A percentile compares a stretch with the other conserved stretches of the same genome.
Evolutionary conservation across 2,329 filamentous ascomycete species (phyloP).

Genomic region (Penicillium thymicola): DNA sequence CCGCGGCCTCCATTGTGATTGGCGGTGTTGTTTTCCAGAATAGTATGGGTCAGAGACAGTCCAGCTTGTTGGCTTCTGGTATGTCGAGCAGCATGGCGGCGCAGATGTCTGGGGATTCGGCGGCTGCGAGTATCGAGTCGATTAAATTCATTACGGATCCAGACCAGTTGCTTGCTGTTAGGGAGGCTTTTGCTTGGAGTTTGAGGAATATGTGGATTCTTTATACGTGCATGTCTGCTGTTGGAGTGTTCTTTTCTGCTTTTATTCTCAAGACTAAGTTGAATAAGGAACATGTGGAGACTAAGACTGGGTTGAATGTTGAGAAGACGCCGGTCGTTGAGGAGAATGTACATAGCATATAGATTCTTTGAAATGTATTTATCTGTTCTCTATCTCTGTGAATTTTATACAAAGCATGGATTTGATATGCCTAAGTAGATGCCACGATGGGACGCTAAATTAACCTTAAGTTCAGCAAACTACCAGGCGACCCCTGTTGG

Average conservation of each 20-base stretch:
- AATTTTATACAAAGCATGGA: too few relatives aligned
- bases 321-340: slow-evolving; percentile 20
- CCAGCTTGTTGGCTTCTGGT: slow-evolving; percentile 56
- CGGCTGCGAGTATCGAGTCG: slow-evolving; percentile 48
- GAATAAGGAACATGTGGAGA: slow-evolving; percentile 51
- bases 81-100: slow-evolving; percentile 23
- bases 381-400: too few relatives aligned
- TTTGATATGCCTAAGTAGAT: too few relatives aligned
- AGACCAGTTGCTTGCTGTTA: slow-evolving; percentile 39
- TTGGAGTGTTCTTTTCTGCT: slow-evolving; percentile 42
- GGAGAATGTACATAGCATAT: slow-evolving; percentile 3
- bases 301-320: slow-evolving; percentile 46
- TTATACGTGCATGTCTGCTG: slow-evolving; percentile 43
- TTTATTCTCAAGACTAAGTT: slow-evolving; percentile 47
- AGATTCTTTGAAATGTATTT: neutral
- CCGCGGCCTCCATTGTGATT: slow-evolving; percentile 65
- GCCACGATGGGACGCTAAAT: too few relatives aligned
- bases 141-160: slow-evolving; percentile 40
- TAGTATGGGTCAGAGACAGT: slow-evolving; percentile 44
- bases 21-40: slow-evolving; percentile 81
- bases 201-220: slow-evolving; percentile 51
- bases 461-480: too few relatives aligned
- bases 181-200: slow-evolving; percentile 49
- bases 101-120: slow-evolving; percentile 41
- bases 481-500: too few relatives aligned